Evolutionary conservation across 495 filamentous ascomycete genomes (phyloP).

Genomic region (Talaromyces trachyspermus): DNA sequence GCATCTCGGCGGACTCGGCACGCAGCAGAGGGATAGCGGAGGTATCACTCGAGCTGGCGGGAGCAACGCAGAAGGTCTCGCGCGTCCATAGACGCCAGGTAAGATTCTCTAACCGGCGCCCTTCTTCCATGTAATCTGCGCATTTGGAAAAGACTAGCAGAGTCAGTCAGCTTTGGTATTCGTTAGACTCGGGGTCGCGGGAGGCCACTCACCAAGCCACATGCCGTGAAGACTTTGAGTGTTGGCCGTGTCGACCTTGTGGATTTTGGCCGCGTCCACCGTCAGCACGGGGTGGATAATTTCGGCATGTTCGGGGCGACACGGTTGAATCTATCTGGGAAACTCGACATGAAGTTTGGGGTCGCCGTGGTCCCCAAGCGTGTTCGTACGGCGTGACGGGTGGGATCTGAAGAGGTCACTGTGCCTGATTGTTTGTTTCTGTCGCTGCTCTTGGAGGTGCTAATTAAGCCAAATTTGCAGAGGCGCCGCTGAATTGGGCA

Average conservation of each 20-base stretch:
- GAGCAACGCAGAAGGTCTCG: slow-evolving; percentile 91
- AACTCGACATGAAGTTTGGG: slow-evolving; percentile 30
- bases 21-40: slow-evolving; percentile 36
- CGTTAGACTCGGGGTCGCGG: background rate
- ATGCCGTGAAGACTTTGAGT: slow-evolving; percentile 92
- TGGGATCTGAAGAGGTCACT: background rate
- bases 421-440: background rate
- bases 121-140: slow-evolving; percentile 89
- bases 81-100: slow-evolving; percentile 95
- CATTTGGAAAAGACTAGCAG: slow-evolving; percentile 84
- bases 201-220: slow-evolving; percentile 77
- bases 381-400: slow-evolving; percentile 40
- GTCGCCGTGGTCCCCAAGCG: slow-evolving; percentile 46
- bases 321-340: slow-evolving; percentile 5
- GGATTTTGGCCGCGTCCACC: slow-evolving; percentile 78
- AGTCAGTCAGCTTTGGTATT: background rate
- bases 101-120: slow-evolving; percentile 85
- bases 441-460: too few relatives aligned
- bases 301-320: slow-evolving; percentile 43
- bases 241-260: slow-evolving; percentile 89
- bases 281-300: slow-evolving; percentile 69
- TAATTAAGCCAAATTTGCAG: slow-evolving; percentile 14
- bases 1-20: slow-evolving; percentile 52
- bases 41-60: slow-evolving; percentile 42
- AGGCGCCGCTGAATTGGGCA: too few relatives aligned